phyloP scores from a whole-genome alignment of 148 eudicot genomes.

The Fagopyrum homotropicum region DNA sequence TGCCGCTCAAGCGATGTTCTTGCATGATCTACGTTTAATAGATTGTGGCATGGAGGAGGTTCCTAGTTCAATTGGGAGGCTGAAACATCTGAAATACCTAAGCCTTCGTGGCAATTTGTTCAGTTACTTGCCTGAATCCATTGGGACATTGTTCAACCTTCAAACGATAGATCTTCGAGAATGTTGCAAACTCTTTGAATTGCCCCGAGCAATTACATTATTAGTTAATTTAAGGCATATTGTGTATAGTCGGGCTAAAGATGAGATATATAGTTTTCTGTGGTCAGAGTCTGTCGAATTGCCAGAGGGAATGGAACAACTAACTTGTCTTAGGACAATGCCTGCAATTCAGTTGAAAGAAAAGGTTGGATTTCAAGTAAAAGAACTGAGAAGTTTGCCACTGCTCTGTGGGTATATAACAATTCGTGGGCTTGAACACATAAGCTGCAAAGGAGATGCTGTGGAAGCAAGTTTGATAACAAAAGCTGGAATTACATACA shows the following conservation, averaged over 20 bases:
- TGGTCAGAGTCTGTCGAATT: not conserved
- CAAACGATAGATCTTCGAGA: not conserved
- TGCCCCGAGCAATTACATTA: not conserved
- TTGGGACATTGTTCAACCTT: not conserved
- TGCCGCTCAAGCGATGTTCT: not conserved
- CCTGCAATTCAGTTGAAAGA: not conserved
- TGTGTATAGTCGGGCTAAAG: too few species aligned
- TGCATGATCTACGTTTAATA: not conserved
- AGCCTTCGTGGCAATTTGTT: not conserved
- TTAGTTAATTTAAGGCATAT: not conserved
- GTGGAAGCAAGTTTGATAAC: not conserved
- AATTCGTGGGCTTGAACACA: not conserved
- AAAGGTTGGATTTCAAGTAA: not conserved
- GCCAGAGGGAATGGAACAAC: not conserved
- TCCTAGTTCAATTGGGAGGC: not conserved
- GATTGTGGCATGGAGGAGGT: not conserved
- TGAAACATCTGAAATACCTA: not conserved
- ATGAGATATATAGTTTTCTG: too few species aligned
- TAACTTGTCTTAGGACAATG: not conserved
- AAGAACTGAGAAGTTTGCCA: not conserved
- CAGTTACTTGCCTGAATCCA: not conserved
- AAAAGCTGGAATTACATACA: not conserved
- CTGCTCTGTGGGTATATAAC: not conserved
- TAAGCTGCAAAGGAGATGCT: conserved; percentile 2
- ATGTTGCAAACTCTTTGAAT: not conserved